phyloP scores from a whole-genome alignment of 192 early-diverging fungal species.

The Geosiphon pyriformis region DNA sequence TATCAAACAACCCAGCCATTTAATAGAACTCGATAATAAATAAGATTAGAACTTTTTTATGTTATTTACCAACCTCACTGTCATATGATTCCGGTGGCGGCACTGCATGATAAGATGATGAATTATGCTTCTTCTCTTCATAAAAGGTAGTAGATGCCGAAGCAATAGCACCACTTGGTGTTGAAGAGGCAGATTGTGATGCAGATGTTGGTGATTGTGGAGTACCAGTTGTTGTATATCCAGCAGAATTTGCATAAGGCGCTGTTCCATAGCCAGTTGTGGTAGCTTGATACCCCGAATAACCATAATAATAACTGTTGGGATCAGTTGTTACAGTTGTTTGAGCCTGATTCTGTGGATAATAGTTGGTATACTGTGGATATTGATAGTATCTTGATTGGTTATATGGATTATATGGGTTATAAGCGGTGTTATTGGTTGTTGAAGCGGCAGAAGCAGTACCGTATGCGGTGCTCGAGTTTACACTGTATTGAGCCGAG shows the following conservation, averaged over 20 bases:
- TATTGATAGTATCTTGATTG: slow-evolving; percentile 23
- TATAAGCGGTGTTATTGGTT: not conserved
- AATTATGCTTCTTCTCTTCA: slow-evolving; percentile 8
- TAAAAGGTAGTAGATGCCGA: not conserved
- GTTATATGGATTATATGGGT: slow-evolving; percentile 24
- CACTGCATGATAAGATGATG: slow-evolving; percentile 22
- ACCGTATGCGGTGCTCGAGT: no score
- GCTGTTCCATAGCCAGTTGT: not conserved
- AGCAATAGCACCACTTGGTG: not conserved
- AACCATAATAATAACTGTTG: slow-evolving; percentile 20
- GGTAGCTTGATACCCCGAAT: slow-evolving; percentile 10
- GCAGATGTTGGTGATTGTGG: not conserved
- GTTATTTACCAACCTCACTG: slow-evolving; percentile 21
- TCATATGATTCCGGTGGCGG: slow-evolving; percentile 25
- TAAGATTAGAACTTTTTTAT: not conserved
- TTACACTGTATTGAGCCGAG: no score
- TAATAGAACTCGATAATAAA: not conserved
- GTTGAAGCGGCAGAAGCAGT: not conserved
- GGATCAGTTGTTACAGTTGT: slow-evolving; percentile 4
- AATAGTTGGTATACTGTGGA: slow-evolving; percentile 12
- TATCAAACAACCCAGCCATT: not conserved
- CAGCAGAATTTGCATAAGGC: slow-evolving; percentile 5
- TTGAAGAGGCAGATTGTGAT: not conserved
- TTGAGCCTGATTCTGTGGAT: not conserved
- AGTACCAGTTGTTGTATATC: slow-evolving; percentile 1